Percentiles rank a stretch among this genome's conserved stretches.
phyloP scores from a whole-genome alignment of 495 filamentous ascomycete species.

The Baudoinia panamericana region DNA sequence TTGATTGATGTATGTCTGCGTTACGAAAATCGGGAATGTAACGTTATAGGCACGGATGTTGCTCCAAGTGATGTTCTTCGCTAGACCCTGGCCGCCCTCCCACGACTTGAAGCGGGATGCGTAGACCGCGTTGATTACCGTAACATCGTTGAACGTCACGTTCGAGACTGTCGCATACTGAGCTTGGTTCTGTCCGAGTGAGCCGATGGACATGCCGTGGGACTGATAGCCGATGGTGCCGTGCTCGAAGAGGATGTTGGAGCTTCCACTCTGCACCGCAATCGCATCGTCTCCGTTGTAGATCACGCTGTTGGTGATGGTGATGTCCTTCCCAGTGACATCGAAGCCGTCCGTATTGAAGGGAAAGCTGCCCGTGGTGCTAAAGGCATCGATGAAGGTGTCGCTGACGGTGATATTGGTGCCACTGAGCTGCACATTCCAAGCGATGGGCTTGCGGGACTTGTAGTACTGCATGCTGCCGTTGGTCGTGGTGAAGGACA shows the following conservation, averaged over 20 bases:
- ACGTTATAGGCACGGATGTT: constrained; percentile 35
- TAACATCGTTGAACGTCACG: constrained; percentile 32
- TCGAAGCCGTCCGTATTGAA: constrained; percentile 38
- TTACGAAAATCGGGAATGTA: constrained; percentile 36
- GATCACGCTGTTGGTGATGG: constrained; percentile 30
- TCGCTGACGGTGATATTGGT: constrained; percentile 29
- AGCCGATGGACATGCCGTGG: constrained; percentile 35
- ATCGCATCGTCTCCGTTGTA: constrained; percentile 37
- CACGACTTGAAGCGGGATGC: constrained; percentile 35
- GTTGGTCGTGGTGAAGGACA: constrained; percentile 30
- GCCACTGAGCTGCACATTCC: constrained; percentile 32
- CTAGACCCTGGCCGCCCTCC: constrained; percentile 32
- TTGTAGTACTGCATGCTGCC: constrained; percentile 31
- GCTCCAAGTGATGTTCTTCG: constrained; percentile 33
- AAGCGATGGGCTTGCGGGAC: constrained; percentile 35
- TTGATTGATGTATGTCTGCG: constrained; percentile 33
- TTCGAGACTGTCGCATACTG: constrained; percentile 30
- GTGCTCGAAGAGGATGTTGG: constrained; percentile 29
- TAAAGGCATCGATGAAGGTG: constrained; percentile 33
- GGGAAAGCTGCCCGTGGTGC: constrained; percentile 29
- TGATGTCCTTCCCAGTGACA: constrained; percentile 29
- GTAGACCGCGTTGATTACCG: constrained; percentile 32
- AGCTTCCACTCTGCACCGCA: constrained; percentile 29
- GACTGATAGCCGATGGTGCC: constrained; percentile 33
- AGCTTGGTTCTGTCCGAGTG: constrained; percentile 28